Evolutionary conservation across 2,329 filamentous ascomycete species (phyloP), one percentile per base, ranked within the genome.

Genomic region (Fusarium fujikuroi): DNA sequence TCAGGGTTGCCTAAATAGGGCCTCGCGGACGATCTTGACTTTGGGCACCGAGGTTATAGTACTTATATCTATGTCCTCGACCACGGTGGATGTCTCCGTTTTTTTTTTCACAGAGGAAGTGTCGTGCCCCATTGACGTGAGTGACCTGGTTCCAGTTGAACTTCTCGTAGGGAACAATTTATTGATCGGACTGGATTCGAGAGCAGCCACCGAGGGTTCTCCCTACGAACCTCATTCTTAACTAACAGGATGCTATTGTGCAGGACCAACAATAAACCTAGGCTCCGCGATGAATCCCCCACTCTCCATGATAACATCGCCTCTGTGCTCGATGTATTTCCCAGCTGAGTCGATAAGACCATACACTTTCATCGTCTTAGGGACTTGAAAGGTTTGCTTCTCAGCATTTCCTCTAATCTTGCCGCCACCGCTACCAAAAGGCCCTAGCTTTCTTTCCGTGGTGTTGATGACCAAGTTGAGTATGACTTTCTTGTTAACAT

Each of bases 171-270:
- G 15, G 6, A 16, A 34, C 34, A 34, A 34, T 34, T 15, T 15
- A 34, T 34, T 30, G 11, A 30, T 30, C 34, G 9, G 34, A 34
- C 15, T 7, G 34, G 16, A 15, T 34, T 16, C 34, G 7, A 34
- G 15, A 15, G 15, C 15, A 34, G 34, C 14, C 34, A 34, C 34
- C 34, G 6, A 34, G 2, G 34, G 34, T 34, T 16, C 34, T 34
- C 34, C 34, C 34, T 15, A 34, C 16, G 34, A 25, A 18, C 15
- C n/a, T 9, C n/a, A 2, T 37, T 19, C 4, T 3, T 3, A 6
- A 43, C 2, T 1, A 9, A 2, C 6, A 25, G 3, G 1, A 16
- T 39, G 15, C 50, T 53, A 39, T 11, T 28, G 0, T 39, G 25
- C 23, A 16, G 50, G 50, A 0, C 34, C 34, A 0, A 28, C 23